These are phyloP conservation scores for Ceratocystis ficicola DNA, from an alignment of 2,329 filamentous ascomycete genomes.

Conservation along the genomic window DNA sequence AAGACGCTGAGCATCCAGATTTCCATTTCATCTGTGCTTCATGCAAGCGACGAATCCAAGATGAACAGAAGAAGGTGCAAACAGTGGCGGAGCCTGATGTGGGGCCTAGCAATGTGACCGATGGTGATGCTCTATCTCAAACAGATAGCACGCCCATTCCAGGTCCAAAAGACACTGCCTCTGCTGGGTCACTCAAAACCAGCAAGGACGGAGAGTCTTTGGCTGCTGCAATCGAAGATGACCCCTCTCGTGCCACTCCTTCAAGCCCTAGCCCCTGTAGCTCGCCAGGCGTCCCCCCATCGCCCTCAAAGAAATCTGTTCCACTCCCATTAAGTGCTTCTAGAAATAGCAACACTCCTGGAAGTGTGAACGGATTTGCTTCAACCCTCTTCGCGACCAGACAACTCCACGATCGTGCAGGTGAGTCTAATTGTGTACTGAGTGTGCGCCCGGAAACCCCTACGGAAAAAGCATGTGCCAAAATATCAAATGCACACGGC, in stretches of 20 bases:
- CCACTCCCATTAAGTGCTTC: slow-evolving; percentile 14
- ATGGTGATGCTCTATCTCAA: not conserved
- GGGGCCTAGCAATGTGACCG: not conserved
- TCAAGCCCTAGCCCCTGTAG: not conserved
- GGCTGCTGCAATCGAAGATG: not conserved
- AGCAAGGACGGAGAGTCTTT: not conserved
- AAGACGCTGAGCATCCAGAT: slow-evolving; percentile 69
- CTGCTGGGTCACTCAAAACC: not conserved
- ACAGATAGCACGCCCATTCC: not conserved
- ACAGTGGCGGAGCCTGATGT: slow-evolving; percentile 39
- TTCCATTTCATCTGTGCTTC: slow-evolving; percentile 77
- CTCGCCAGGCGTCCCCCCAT: slow-evolving; percentile 9
- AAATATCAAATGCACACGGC: not conserved
- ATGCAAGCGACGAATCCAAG: slow-evolving; percentile 58
- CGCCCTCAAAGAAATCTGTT: slow-evolving; percentile 24
- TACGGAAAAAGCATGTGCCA: slow-evolving; percentile 9
- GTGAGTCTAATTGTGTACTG: not conserved
- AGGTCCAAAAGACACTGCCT: not conserved
- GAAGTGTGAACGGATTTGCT: slow-evolving; percentile 1
- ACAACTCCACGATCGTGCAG: slow-evolving; percentile 14
- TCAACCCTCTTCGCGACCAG: slow-evolving; percentile 16
- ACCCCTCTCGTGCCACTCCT: not conserved
- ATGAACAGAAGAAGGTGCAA: slow-evolving; percentile 45
- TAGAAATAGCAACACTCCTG: slow-evolving; percentile 8
- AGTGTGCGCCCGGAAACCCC: slow-evolving; percentile 15